Percentiles rank a stretch among this genome's conserved stretches.
Evolutionary conservation across 169 alveolate species (phyloP).

Genomic region (Sarcocystis neurona): DNA sequence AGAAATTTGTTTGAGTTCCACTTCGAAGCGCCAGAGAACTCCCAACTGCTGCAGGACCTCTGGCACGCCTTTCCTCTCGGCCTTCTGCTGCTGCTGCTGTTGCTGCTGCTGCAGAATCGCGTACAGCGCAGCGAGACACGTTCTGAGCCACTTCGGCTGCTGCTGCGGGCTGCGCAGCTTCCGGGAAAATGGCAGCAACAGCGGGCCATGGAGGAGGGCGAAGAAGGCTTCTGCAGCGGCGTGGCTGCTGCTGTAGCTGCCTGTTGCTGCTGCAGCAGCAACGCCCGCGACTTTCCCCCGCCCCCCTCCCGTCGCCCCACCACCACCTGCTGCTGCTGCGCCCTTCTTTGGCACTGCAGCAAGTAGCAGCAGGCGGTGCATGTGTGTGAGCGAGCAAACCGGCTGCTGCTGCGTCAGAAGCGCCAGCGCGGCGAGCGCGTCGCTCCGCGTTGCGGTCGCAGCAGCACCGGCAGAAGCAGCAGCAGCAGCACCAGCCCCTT

Average conservation of each 20-base stretch:
- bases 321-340: neutral
- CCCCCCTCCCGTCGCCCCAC: too few relatives aligned
- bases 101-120: neutral
- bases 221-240: neutral
- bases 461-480: neutral
- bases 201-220: neutral
- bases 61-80: neutral
- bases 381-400: neutral
- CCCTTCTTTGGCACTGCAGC: neutral
- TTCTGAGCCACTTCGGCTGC: neutral
- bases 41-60: neutral
- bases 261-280: too few relatives aligned
- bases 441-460: neutral
- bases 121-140: neutral
- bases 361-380: neutral
- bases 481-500: neutral
- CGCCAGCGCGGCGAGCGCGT: neutral
- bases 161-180: neutral
- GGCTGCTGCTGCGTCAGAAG: conserved; percentile 11
- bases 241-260: neutral
- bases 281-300: too few relatives aligned
- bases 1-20: neutral
- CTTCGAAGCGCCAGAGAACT: neutral
- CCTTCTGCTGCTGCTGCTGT: neutral
- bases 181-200: neutral